Conservation (phyloP, 2,329 filamentous ascomycete genomes). For the Davidsoniella neocaledoniae region DNA sequence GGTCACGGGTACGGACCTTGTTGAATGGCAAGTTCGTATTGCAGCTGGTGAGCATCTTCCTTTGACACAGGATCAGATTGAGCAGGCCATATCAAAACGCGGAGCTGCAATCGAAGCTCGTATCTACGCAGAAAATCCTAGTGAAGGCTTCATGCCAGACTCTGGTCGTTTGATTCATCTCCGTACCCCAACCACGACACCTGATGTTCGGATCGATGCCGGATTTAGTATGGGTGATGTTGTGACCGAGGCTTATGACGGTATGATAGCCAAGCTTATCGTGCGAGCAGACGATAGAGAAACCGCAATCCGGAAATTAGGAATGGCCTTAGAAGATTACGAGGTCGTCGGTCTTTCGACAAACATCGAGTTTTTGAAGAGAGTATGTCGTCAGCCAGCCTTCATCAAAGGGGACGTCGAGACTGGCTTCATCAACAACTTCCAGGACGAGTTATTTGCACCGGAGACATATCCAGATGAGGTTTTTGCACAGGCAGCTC, state of each 20-base stretch:
- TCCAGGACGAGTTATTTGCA: slow-evolving; percentile 61
- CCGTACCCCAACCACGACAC: slow-evolving; percentile 48
- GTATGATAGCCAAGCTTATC: slow-evolving; percentile 97
- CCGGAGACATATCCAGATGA: slow-evolving; percentile 46
- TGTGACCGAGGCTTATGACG: slow-evolving; percentile 88
- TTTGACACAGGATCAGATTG: slow-evolving; percentile 45
- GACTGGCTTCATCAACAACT: slow-evolving; percentile 90
- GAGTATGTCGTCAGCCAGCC: slow-evolving; percentile 60
- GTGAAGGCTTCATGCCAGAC: slow-evolving; percentile 82
- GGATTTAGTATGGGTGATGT: slow-evolving; percentile 85
- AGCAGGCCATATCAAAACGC: slow-evolving; percentile 52
- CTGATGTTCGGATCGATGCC: slow-evolving; percentile 77
- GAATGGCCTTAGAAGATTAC: slow-evolving; percentile 66
- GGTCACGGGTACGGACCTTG: slow-evolving; percentile 56
- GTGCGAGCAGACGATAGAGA: slow-evolving; percentile 65
- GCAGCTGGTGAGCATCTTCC: slow-evolving; percentile 40
- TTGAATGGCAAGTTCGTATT: slow-evolving; percentile 88
- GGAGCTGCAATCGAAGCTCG: slow-evolving; percentile 89
- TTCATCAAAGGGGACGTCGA: slow-evolving; percentile 83
- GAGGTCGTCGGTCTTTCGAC: slow-evolving; percentile 86
- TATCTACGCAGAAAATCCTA: slow-evolving; percentile 92
- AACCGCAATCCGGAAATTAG: slow-evolving; percentile 68
- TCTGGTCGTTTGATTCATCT: slow-evolving; percentile 79
- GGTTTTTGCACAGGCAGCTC: slow-evolving; percentile 70
- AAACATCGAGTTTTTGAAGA: slow-evolving; percentile 93